phyloP scores from a whole-genome alignment of 768 basidiomycete species.

The Mycena crocata region DNA sequence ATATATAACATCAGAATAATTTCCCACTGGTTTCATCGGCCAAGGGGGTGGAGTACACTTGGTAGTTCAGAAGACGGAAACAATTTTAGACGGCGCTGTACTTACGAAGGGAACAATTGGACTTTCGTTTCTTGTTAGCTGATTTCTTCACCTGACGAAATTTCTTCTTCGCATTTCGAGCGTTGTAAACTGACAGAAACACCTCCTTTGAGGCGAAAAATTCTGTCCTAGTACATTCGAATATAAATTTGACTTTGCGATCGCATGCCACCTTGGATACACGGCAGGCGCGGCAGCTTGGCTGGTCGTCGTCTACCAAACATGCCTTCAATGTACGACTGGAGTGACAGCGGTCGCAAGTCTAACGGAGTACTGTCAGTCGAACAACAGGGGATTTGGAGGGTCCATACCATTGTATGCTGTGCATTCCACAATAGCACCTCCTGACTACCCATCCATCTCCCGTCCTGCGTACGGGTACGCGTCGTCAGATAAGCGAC shows the following conservation, averaged over 20 bases:
- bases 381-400: too few relatives aligned
- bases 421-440: too few relatives aligned
- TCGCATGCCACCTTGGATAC: background rate
- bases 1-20: too few relatives aligned
- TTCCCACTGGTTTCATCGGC: too few relatives aligned
- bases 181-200: background rate
- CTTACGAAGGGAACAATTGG: background rate
- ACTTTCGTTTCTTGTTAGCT: background rate
- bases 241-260: background rate
- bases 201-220: background rate
- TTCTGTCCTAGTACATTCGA: background rate
- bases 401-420: too few relatives aligned
- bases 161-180: background rate
- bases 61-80: background rate
- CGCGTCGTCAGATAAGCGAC: too few relatives aligned
- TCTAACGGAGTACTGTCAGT: too few relatives aligned
- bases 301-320: background rate
- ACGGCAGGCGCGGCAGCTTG: background rate
- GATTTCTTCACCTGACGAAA: background rate
- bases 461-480: too few relatives aligned
- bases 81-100: background rate
- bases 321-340: too few relatives aligned
- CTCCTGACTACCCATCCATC: too few relatives aligned
- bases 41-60: too few relatives aligned
- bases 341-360: too few relatives aligned